These are phyloP conservation scores for Zymoseptoria brevis DNA, from an alignment of 2,329 filamentous ascomycete species.

Conservation along the genomic window DNA sequence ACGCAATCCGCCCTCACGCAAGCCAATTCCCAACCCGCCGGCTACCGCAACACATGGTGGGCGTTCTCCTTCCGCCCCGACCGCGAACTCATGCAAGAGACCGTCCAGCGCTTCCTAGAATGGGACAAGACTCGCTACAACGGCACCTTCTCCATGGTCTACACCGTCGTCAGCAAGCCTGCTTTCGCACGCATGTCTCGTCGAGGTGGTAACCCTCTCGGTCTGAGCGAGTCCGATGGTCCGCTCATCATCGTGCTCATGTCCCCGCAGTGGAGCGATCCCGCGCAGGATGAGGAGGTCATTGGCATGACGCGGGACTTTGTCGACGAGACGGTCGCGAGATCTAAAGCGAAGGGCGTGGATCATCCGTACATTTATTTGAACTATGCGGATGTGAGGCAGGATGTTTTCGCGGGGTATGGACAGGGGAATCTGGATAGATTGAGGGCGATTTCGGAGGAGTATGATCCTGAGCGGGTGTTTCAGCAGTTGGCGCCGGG, in stretches of 20 bases:
- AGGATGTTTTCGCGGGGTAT: conserved; percentile 13
- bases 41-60: neutral
- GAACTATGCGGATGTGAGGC: conserved; percentile 12
- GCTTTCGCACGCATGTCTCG: neutral
- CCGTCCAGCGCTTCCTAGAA: neutral
- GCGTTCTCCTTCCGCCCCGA: neutral
- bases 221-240: neutral
- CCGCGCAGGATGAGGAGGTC: neutral
- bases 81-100: neutral
- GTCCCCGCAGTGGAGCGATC: neutral
- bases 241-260: neutral
- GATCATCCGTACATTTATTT: conserved; percentile 11
- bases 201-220: neutral
- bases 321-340: neutral
- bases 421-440: conserved; percentile 8
- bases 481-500: conserved; percentile 11
- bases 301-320: neutral
- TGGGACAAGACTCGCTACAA: neutral
- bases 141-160: neutral
- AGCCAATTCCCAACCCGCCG: neutral
- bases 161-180: neutral
- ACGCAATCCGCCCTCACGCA: neutral
- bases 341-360: conserved; percentile 1
- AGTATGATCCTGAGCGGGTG: conserved; percentile 10
- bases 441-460: conserved; percentile 6